Evolutionary conservation across 2,329 filamentous ascomycete genomes (phyloP).

Genomic region (Neofusicoccum laricinum): DNA sequence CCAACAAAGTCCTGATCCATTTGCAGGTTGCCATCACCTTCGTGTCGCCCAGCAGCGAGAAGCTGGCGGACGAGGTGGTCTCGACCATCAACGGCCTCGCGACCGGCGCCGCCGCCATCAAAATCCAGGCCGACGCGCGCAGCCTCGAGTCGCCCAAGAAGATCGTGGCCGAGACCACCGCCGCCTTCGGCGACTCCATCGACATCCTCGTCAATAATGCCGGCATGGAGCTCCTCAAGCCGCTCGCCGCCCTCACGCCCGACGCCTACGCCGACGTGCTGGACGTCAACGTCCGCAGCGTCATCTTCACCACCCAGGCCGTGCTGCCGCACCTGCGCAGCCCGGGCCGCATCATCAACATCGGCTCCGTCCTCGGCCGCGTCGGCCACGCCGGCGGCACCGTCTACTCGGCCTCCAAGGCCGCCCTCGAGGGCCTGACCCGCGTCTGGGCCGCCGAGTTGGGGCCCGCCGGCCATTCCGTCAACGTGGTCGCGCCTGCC

Average conservation of each 20-base stretch:
- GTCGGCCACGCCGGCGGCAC: conserved; percentile 80
- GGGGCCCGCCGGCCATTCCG: conserved; percentile 55
- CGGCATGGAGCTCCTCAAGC: conserved; percentile 83
- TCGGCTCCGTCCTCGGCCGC: conserved; percentile 83
- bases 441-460: conserved; percentile 59
- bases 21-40: conserved; percentile 51
- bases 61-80: conserved; percentile 33
- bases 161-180: conserved; percentile 37
- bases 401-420: conserved; percentile 93
- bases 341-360: conserved; percentile 89
- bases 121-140: conserved; percentile 77
- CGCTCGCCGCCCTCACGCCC: conserved; percentile 78
- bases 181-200: conserved; percentile 67
- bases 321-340: conserved; percentile 78
- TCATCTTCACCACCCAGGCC: conserved; percentile 96
- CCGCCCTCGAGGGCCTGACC: conserved; percentile 66
- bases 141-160: conserved; percentile 85
- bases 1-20: conserved; percentile 72
- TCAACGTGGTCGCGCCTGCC: conserved; percentile 61
- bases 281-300: conserved; percentile 84
- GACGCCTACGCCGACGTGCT: conserved; percentile 87
- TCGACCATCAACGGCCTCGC: conserved; percentile 31
- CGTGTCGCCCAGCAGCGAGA: conserved; percentile 38
- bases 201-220: conserved; percentile 95
- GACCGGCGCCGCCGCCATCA: conserved; percentile 52